These are phyloP conservation scores for Leptographium flavum DNA, from an alignment of 2,329 filamentous ascomycete genomes.

Conservation along the genomic window DNA sequence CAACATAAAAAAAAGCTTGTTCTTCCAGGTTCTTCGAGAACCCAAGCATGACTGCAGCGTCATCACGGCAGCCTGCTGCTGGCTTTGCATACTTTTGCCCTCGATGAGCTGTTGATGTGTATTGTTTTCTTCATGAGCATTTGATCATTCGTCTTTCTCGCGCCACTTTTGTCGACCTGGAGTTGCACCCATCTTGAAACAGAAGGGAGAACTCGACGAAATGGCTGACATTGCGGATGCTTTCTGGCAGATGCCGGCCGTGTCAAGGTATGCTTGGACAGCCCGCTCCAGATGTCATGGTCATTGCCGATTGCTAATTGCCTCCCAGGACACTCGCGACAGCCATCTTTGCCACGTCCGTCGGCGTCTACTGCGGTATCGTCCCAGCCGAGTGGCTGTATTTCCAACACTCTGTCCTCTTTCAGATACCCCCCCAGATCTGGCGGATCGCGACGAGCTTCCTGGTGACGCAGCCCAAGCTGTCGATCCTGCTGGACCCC, in stretches of 20 bases:
- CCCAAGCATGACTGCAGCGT: slow-evolving; percentile 10
- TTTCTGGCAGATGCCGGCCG: slow-evolving; percentile 26
- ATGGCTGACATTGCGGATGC: slow-evolving; percentile 26
- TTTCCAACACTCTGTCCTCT: slow-evolving; percentile 38
- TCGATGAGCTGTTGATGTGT: too few relatives aligned
- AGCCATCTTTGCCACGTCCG: slow-evolving; percentile 46
- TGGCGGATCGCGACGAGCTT: slow-evolving; percentile 30
- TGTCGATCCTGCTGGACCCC: slow-evolving; percentile 53
- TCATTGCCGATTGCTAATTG: neutral
- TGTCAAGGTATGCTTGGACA: slow-evolving; percentile 23
- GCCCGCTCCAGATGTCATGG: neutral
- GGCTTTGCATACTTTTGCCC: slow-evolving; percentile 8
- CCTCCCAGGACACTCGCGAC: slow-evolving; percentile 50
- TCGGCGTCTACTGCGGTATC: slow-evolving; percentile 43
- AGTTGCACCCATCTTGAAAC: neutral
- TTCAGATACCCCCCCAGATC: slow-evolving; percentile 36
- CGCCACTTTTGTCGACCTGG: too few relatives aligned
- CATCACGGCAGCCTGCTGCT: slow-evolving; percentile 12
- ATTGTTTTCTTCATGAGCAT: too few relatives aligned
- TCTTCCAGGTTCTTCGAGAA: neutral
- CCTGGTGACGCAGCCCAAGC: slow-evolving; percentile 23
- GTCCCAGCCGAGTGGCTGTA: slow-evolving; percentile 35
- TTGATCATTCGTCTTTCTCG: neutral
- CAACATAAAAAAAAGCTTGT: neutral
- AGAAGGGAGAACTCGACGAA: neutral